These are phyloP conservation scores for Apiotrichum mycotoxinovorans DNA, from an alignment of 1,284 basidiomycete genomes.

Conservation along the genomic window DNA sequence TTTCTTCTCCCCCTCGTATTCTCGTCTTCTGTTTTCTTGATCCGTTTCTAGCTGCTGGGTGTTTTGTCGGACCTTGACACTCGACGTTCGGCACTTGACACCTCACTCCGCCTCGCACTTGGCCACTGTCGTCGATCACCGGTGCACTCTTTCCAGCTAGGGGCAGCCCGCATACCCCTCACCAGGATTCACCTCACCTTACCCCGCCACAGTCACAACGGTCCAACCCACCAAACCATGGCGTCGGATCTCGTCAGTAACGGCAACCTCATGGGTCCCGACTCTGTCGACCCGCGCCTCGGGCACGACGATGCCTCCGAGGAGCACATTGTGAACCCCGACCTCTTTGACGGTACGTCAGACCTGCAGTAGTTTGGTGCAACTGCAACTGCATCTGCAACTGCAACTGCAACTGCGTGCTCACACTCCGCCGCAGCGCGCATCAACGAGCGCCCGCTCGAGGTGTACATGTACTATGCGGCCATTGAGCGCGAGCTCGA, in stretches of 20 bases:
- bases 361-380: neutral
- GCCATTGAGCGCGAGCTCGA: constrained; percentile 8
- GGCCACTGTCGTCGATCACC: too few relatives aligned
- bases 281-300: constrained; percentile 12
- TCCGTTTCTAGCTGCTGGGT: too few relatives aligned
- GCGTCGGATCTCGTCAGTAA: constrained; percentile 1
- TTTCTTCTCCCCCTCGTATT: too few relatives aligned
- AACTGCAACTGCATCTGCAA: neutral
- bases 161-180: neutral
- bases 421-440: neutral
- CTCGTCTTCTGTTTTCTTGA: too few relatives aligned
- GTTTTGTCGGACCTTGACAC: too few relatives aligned
- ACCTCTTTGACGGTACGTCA: constrained; percentile 12
- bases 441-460: constrained; percentile 4
- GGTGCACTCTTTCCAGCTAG: neutral
- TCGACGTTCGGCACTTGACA: too few relatives aligned
- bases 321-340: constrained; percentile 8
- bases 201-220: too few relatives aligned
- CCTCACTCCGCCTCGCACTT: neutral
- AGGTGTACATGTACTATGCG: constrained; percentile 10
- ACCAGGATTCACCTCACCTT: too few relatives aligned
- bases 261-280: constrained; percentile 12
- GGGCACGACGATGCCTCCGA: neutral
- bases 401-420: neutral
- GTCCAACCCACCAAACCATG: too few relatives aligned